Conservation (phyloP, 441 rosid genomes). For the Adansonia madagascariensis region DNA sequence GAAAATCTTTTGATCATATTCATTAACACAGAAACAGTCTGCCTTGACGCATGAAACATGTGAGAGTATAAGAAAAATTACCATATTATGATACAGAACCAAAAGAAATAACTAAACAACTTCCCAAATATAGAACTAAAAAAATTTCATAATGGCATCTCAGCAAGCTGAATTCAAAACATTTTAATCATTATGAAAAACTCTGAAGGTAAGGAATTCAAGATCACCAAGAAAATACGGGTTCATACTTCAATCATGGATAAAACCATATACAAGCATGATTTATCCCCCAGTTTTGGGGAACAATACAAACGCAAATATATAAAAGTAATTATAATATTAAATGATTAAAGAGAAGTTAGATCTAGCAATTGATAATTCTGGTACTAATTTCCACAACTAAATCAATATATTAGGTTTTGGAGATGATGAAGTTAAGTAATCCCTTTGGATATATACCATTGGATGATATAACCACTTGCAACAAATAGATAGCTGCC, state of each 20-base stretch:
- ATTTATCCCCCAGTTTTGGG: background rate
- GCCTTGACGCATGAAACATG: background rate
- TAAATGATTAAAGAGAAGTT: constrained; percentile 1
- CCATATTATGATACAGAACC: background rate
- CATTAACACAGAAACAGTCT: background rate
- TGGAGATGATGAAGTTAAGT: background rate
- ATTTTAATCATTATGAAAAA: background rate
- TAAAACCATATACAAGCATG: background rate
- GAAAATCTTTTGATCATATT: background rate
- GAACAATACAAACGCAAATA: background rate
- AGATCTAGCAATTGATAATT: background rate
- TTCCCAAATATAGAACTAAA: background rate
- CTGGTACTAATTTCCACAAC: background rate
- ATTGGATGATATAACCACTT: background rate
- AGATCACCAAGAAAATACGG: background rate
- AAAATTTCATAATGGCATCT: background rate
- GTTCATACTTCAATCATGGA: constrained; percentile 3
- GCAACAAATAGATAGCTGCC: background rate
- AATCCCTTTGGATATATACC: background rate
- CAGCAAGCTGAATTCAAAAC: constrained; percentile 1
- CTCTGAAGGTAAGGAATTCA: constrained; percentile 5
- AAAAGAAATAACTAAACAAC: background rate
- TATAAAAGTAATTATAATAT: background rate
- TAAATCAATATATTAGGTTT: background rate
- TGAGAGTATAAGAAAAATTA: background rate